Evolutionary conservation across 768 basidiomycete genomes (phyloP), one percentile per base, ranked within the genome.

Genomic region (Daedaleopsis nitida): DNA sequence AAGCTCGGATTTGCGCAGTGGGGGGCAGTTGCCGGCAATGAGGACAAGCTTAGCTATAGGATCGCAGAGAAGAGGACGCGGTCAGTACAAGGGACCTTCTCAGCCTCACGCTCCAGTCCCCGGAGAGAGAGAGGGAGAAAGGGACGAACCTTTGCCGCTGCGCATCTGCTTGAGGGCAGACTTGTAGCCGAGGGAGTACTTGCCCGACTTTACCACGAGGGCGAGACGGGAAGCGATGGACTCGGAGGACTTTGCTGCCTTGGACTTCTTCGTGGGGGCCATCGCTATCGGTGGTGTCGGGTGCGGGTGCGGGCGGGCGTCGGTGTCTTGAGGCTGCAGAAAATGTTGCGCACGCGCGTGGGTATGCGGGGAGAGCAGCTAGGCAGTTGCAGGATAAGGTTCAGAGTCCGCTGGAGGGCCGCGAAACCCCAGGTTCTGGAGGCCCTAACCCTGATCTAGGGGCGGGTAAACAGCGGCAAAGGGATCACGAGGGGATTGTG

Each of bases 1-100:
- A 61, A 99, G 85, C 84, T 99, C 97, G 63, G 96, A 98, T 78
- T 97, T 97, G 78, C 97, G 94, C 65, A 99, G 87, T 65, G 97
- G 97, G 60, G 97, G 97, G 82, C 95, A 97, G 82, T 99, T 99
- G 69, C 94, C 96, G 72, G 96, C 94, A 74, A 99, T 97, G 77
- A 99, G 81, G 74, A 99, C 90, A 69, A 99, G 93, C 81, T 97
- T 98, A 78, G 96, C 96, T 99, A 73, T 57, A 63, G 23, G 27
- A 61, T n/a, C 35, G 35, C 50, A 39, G 51, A 32, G 53, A 51
- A 45, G 52, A 69, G 55, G 57, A 66, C 73, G n/a, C 52, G 53
- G 78, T 94, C 74, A 94, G 91, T 79, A 77, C 78, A 86, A 91
- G 90, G 92, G 91, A 94, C 93, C 93, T 96, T 96, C 94, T 95